Evolutionary conservation across 2,329 filamentous ascomycete genomes (phyloP).

Genomic region (Reticulascus tulasneorum): DNA sequence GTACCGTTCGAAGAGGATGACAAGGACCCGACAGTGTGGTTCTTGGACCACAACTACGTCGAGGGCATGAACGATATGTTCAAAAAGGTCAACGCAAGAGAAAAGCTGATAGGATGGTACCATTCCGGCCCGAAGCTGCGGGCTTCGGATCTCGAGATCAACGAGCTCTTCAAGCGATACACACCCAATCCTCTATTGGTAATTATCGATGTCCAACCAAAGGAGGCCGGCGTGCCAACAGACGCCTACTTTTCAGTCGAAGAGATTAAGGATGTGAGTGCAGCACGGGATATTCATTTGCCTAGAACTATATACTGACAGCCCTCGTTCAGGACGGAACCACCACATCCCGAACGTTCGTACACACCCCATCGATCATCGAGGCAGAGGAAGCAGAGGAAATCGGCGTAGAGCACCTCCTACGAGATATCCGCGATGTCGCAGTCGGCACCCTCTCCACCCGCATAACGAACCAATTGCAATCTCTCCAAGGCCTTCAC

Average conservation of each 20-base stretch:
- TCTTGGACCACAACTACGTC: slow-evolving; percentile 98
- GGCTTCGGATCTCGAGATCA: slow-evolving; percentile 96
- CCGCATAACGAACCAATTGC: slow-evolving; percentile 93
- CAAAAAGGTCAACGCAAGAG: slow-evolving; percentile 98
- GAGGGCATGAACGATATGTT: slow-evolving; percentile 99
- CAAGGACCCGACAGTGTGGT: slow-evolving; percentile 98
- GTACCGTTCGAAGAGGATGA: slow-evolving; percentile 99
- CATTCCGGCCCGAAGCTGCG: slow-evolving; percentile 96
- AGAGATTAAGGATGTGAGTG: slow-evolving; percentile 94
- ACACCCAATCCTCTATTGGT: slow-evolving; percentile 93
- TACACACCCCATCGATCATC: slow-evolving; percentile 96
- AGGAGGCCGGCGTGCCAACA: slow-evolving; percentile 94
- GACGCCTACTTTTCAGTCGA: slow-evolving; percentile 99
- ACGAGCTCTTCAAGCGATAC: slow-evolving; percentile 99
- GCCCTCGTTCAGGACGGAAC: slow-evolving; percentile 73
- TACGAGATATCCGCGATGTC: slow-evolving; percentile 96
- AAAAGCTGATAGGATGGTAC: slow-evolving; percentile 99
- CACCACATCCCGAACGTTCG: slow-evolving; percentile 93
- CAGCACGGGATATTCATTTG: slow-evolving; percentile 4
- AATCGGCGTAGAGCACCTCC: slow-evolving; percentile 95
- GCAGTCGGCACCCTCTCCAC: slow-evolving; percentile 95
- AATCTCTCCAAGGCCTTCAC: slow-evolving; percentile 94
- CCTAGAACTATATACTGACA: slow-evolving; percentile 5
- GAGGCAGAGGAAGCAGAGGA: slow-evolving; percentile 99
- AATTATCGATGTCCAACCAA: slow-evolving; percentile 97